These are phyloP conservation scores for Cucurbita ficifolia DNA, from an alignment of 306 rosid species.

Conservation along the genomic window DNA sequence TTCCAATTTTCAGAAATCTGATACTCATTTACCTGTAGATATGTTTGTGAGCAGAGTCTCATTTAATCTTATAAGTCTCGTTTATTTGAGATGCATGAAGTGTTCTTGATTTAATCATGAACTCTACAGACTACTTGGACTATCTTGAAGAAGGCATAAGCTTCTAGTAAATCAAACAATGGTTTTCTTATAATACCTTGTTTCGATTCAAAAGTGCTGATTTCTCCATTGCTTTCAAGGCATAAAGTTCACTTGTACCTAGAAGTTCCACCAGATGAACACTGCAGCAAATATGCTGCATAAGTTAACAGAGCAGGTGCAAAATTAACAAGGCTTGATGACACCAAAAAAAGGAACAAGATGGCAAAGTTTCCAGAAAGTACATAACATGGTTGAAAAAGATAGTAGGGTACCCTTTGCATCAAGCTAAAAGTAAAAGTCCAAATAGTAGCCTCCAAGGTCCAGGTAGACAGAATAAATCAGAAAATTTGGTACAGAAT, in stretches of 20 bases:
- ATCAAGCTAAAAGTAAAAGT: neutral
- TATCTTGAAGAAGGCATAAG: neutral
- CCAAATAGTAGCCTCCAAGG: neutral
- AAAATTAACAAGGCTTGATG: neutral
- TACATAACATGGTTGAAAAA: neutral
- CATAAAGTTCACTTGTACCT: conserved; percentile 70
- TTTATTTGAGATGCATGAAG: neutral
- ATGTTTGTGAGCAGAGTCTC: neutral
- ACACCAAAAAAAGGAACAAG: no score
- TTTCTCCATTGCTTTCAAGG: conserved; percentile 99
- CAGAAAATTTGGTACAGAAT: no score
- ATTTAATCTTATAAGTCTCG: neutral
- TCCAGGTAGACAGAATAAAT: neutral
- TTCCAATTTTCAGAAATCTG: neutral
- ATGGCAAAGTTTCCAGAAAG: neutral
- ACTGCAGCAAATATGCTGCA: conserved; percentile 29
- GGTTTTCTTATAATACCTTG: conserved; percentile 40
- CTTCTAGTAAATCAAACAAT: neutral
- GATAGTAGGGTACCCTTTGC: neutral
- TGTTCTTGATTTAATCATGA: neutral
- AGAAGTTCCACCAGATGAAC: conserved; percentile 89
- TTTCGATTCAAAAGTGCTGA: conserved; percentile 71
- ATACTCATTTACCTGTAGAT: neutral
- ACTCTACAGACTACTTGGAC: neutral
- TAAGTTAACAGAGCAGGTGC: neutral